Evolutionary conservation across 768 basidiomycete genomes (phyloP).

Genomic region (Tephrocybe rancida): DNA sequence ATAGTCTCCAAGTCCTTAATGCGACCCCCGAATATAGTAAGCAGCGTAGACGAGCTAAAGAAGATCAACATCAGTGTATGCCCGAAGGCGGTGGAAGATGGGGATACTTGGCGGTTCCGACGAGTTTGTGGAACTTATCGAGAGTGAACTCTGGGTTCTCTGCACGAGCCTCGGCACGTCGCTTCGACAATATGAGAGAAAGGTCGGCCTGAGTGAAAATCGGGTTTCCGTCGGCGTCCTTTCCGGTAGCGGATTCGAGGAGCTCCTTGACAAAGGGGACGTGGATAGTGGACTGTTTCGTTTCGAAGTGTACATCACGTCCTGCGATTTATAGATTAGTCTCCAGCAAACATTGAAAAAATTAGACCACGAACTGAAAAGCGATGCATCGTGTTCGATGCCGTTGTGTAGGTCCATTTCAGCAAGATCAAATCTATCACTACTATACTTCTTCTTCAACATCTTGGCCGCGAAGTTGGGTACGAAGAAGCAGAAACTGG

Average conservation of each 20-base stretch:
- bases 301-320: slow-evolving; percentile 42
- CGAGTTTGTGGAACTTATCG: slow-evolving; percentile 52
- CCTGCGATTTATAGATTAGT: slow-evolving; percentile 35
- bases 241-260: slow-evolving; percentile 60
- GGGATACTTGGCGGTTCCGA: slow-evolving; percentile 69
- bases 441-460: slow-evolving; percentile 56
- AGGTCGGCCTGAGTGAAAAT: slow-evolving; percentile 63
- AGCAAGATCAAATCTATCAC: slow-evolving; percentile 63
- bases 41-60: slow-evolving; percentile 59
- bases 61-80: slow-evolving; percentile 1
- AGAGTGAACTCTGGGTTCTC: slow-evolving; percentile 62
- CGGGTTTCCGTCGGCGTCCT: slow-evolving; percentile 45
- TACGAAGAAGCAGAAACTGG: slow-evolving; percentile 69
- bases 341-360: neutral
- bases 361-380: slow-evolving; percentile 49
- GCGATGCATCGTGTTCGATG: slow-evolving; percentile 71
- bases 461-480: slow-evolving; percentile 61
- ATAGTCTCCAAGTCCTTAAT: slow-evolving; percentile 54
- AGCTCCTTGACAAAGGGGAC: slow-evolving; percentile 55
- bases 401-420: slow-evolving; percentile 77
- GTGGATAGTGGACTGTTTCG: slow-evolving; percentile 57
- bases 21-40: slow-evolving; percentile 68
- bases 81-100: neutral
- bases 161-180: slow-evolving; percentile 56
- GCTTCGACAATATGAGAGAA: slow-evolving; percentile 56